These are phyloP conservation scores for Penicillium frequentans DNA, from an alignment of 2,329 filamentous ascomycete species.

Conservation along the genomic window DNA sequence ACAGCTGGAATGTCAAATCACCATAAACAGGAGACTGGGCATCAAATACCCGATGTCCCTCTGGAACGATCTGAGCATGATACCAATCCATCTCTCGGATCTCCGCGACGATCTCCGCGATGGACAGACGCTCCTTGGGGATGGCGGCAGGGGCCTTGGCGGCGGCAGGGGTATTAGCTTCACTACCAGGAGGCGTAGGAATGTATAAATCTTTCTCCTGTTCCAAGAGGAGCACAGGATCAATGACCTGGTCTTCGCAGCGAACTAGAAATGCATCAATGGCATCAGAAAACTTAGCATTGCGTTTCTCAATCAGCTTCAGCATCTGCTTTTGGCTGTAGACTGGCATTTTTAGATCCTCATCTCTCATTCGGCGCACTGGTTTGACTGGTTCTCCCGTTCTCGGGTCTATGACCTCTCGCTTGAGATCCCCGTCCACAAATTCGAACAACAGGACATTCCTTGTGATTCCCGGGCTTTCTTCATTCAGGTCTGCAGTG, in stretches of 20 bases:
- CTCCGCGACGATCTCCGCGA: slow-evolving; percentile 82
- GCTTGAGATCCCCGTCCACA: slow-evolving; percentile 84
- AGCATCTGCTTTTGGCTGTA: slow-evolving; percentile 93
- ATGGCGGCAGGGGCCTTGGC: slow-evolving; percentile 67
- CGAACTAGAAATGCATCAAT: slow-evolving; percentile 74
- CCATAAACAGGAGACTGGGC: slow-evolving; percentile 79
- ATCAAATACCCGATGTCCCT: slow-evolving; percentile 89
- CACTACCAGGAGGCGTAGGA: slow-evolving; percentile 56
- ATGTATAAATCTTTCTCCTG: slow-evolving; percentile 61
- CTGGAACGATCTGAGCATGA: slow-evolving; percentile 85
- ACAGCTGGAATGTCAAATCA: slow-evolving; percentile 80
- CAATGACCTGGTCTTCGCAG: slow-evolving; percentile 62
- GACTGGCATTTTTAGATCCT: slow-evolving; percentile 86
- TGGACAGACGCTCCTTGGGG: slow-evolving; percentile 73
- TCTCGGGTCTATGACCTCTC: slow-evolving; percentile 70
- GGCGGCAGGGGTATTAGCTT: slow-evolving; percentile 39
- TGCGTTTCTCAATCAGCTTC: slow-evolving; percentile 83
- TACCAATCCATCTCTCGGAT: slow-evolving; percentile 86
- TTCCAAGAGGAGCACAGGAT: slow-evolving; percentile 67
- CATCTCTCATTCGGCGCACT: slow-evolving; percentile 67
- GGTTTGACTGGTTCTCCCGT: slow-evolving; percentile 71
- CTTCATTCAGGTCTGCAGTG: slow-evolving; percentile 35
- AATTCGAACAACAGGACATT: slow-evolving; percentile 91
- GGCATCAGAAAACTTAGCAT: slow-evolving; percentile 76
- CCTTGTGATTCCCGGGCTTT: slow-evolving; percentile 42